These are phyloP conservation scores for Populus ilicifolia DNA, from an alignment of 345 rosid genomes.

Conservation along the genomic window DNA sequence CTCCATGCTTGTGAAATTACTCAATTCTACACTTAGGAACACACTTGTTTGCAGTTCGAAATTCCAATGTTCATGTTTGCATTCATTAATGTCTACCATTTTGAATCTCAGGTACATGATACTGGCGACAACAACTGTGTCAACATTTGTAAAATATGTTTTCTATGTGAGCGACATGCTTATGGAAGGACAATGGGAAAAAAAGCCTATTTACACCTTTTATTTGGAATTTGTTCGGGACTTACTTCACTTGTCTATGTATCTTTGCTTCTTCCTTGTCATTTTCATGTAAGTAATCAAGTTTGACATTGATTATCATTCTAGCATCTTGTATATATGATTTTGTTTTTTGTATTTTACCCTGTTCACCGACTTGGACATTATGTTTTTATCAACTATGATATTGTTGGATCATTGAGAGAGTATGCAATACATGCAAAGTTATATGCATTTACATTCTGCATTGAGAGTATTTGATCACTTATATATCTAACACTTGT, in stretches of 20 bases:
- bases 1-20: neutral
- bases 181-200: slow-evolving; percentile 98
- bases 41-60: neutral
- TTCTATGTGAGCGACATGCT: slow-evolving; percentile 89
- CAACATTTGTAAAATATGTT: slow-evolving; percentile 73
- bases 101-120: slow-evolving; percentile 74
- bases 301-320: slow-evolving; percentile 3
- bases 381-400: too few species aligned
- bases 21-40: neutral
- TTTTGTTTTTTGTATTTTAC: neutral
- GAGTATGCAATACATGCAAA: neutral
- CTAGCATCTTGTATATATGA: neutral
- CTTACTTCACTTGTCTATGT: slow-evolving; percentile 92
- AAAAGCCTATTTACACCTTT: slow-evolving; percentile 83
- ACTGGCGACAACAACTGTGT: slow-evolving; percentile 81
- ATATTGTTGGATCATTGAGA: neutral
- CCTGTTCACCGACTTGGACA: neutral
- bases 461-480: neutral
- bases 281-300: slow-evolving; percentile 76
- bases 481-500: neutral
- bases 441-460: neutral
- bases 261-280: slow-evolving; percentile 91
- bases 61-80: neutral
- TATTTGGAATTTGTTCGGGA: slow-evolving; percentile 91
- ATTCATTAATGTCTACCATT: neutral